Conservation (phyloP, 1,139 yeast genomes). For the Taiozyma onychis region DNA sequence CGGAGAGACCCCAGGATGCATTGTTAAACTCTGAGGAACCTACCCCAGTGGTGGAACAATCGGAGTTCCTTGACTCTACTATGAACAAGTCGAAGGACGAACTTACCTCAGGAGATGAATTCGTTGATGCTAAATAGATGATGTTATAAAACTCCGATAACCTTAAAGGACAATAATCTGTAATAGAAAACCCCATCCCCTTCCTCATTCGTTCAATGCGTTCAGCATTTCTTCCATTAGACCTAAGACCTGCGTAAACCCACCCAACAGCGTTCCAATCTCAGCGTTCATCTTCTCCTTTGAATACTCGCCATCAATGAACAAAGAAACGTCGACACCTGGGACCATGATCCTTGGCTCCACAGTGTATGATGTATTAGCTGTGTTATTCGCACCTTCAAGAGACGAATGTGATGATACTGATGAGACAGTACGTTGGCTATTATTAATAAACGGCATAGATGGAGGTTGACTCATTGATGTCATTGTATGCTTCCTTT, state of each 20-base stretch:
- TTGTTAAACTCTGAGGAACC: slow-evolving; percentile 9
- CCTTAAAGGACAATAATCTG: not conserved
- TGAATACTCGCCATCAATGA: slow-evolving; percentile 17
- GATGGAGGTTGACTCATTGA: slow-evolving; percentile 15
- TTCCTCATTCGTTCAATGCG: slow-evolving; percentile 15
- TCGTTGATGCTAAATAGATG: slow-evolving; percentile 17
- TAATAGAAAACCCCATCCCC: not conserved
- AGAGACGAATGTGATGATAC: slow-evolving; percentile 16
- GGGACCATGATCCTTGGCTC: slow-evolving; percentile 8
- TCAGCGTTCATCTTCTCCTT: slow-evolving; percentile 20
- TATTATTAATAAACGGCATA: slow-evolving; percentile 16
- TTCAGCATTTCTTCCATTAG: slow-evolving; percentile 23
- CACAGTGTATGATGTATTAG: slow-evolving; percentile 3
- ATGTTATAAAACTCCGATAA: not conserved
- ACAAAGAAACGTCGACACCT: slow-evolving; percentile 14
- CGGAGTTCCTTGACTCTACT: not conserved
- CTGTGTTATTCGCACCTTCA: slow-evolving; percentile 7
- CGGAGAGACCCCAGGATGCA: slow-evolving; percentile 12
- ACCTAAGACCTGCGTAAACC: slow-evolving; percentile 17
- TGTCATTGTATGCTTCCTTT: slow-evolving; percentile 14
- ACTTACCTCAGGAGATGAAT: slow-evolving; percentile 8
- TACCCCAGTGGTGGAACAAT: slow-evolving; percentile 8
- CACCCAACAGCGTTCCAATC: slow-evolving; percentile 14
- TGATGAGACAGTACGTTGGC: slow-evolving; percentile 16
- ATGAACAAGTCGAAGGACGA: not conserved